phyloP scores from a whole-genome alignment of 2,329 filamentous ascomycete species.

The Venturiaceae sp. region DNA sequence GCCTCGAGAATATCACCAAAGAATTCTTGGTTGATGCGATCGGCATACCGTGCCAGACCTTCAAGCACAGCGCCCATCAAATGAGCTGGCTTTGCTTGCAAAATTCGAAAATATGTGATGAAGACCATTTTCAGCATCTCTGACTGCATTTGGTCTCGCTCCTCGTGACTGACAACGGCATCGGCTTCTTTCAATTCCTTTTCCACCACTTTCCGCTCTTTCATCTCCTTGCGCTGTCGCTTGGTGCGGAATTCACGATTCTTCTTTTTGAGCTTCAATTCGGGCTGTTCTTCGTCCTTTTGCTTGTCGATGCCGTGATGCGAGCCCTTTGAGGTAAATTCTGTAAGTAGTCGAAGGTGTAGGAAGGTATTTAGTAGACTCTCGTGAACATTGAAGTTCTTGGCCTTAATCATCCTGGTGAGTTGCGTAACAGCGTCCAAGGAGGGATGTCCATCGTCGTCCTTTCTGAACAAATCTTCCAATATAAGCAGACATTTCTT shows the following conservation, averaged over 20 bases:
- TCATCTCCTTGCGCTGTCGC: conserved; percentile 68
- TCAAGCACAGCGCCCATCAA: conserved; percentile 97
- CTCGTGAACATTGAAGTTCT: conserved; percentile 75
- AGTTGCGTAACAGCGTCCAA: conserved; percentile 78
- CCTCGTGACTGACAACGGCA: conserved; percentile 82
- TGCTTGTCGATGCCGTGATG: conserved; percentile 60
- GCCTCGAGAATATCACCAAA: conserved; percentile 94
- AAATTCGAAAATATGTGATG: conserved; percentile 84
- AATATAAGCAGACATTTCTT: conserved; percentile 67
- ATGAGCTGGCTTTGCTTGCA: conserved; percentile 70
- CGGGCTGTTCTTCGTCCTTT: conserved; percentile 12
- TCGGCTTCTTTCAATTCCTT: conserved; percentile 93
- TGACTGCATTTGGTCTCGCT: conserved; percentile 85
- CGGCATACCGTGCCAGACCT: conserved; percentile 85
- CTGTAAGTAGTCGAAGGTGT: conserved; percentile 75
- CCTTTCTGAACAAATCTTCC: conserved; percentile 71
- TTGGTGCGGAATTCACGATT: conserved; percentile 87
- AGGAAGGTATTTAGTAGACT: conserved; percentile 84
- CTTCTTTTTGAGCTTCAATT: conserved; percentile 53
- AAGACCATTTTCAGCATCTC: conserved; percentile 96
- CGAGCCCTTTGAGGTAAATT: conserved; percentile 79
- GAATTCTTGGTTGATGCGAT: conserved; percentile 98
- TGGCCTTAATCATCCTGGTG: conserved; percentile 90
- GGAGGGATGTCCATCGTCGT: conserved; percentile 82
- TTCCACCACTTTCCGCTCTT: conserved; percentile 78